Conservation (phyloP, 371 early-diverging fungal species). For the Funneliformis caledonium region DNA sequence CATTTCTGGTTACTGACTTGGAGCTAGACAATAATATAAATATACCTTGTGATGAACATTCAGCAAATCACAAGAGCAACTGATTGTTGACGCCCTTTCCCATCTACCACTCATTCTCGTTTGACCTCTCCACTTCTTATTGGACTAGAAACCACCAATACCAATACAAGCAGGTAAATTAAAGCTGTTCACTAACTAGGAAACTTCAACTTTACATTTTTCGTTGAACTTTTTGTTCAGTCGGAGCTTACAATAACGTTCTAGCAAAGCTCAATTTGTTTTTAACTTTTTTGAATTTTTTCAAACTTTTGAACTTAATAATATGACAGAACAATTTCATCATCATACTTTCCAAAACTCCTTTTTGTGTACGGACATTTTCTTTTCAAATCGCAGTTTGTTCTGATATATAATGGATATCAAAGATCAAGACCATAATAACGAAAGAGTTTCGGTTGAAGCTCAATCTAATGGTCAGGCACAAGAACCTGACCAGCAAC, state of each 20-base stretch:
- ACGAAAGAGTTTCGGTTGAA: not conserved
- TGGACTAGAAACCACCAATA: constrained; percentile 42
- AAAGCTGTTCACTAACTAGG: constrained; percentile 20
- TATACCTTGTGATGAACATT: constrained; percentile 22
- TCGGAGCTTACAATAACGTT: not conserved
- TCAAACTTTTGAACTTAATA: not conserved
- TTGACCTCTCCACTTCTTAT: constrained; percentile 40
- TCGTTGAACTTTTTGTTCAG: not conserved
- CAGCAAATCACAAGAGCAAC: constrained; percentile 24
- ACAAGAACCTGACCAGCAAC: constrained; percentile 37
- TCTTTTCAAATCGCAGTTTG: not conserved
- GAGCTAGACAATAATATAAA: not conserved
- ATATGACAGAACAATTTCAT: not conserved
- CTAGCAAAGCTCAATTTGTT: not conserved
- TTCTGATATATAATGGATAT: constrained; percentile 14
- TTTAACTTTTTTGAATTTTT: not conserved
- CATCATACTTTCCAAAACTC: not conserved
- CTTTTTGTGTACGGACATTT: constrained; percentile 12
- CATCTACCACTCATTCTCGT: constrained; percentile 41
- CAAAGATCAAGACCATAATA: constrained; percentile 33
- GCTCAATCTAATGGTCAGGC: constrained; percentile 22
- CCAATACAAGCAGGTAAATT: constrained; percentile 39
- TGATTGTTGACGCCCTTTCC: constrained; percentile 17
- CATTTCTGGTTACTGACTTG: not conserved
- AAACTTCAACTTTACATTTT: constrained; percentile 1